Evolutionary conservation across 768 basidiomycete genomes (phyloP), one percentile per base, ranked within the genome.

Genomic region (Trametes elegans): DNA sequence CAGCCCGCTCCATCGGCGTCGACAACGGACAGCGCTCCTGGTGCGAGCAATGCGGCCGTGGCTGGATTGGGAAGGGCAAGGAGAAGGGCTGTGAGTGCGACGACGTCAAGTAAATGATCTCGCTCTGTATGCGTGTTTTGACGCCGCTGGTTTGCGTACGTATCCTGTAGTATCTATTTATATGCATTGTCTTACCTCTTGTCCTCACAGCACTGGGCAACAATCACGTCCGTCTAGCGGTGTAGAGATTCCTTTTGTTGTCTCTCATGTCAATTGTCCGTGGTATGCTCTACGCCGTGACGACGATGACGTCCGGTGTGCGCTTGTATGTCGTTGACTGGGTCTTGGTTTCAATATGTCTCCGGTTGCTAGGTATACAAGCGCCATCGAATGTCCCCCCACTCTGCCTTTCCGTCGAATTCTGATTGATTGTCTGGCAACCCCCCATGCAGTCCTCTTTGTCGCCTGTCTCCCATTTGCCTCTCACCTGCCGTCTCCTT

Each of bases 1-100:
- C 74, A 5, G 77, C 73, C 64, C 77, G 78, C 58, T 69, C 79
- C n/a, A 84, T 90, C 35, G 89, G 88, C 35, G 85, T 88, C 28
- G 83, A 82, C 54, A 80, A 78, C 53, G 85, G 81, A 16, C 68
- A 72, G 24, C 79, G 89, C 28, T 68, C 72, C 11, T 88, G 90
- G 87, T 92, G 90, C 56, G 84, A 90, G 41, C 69, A 70, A 36
- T 91, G 89, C 64, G 89, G 88, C 56, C 86, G 84, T 62, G 79
- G 87, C 35, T 82, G 76, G 73, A 68, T 85, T 58, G 85, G 84
- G 51, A 70, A 76, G 35, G 72, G 71, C 59, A 65, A 67, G 63
- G 58, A 59, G 45, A 58, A 62, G 59, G 64, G 54, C 46, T 69
- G 70, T 45, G 73, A 78, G 24, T 91, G 85, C 69, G 76, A 76